A percentile compares a stretch with the other conserved stretches of the same genome.
Conservation (phyloP, 208 protist genomes). For the Naegleria fowleri region DNA sequence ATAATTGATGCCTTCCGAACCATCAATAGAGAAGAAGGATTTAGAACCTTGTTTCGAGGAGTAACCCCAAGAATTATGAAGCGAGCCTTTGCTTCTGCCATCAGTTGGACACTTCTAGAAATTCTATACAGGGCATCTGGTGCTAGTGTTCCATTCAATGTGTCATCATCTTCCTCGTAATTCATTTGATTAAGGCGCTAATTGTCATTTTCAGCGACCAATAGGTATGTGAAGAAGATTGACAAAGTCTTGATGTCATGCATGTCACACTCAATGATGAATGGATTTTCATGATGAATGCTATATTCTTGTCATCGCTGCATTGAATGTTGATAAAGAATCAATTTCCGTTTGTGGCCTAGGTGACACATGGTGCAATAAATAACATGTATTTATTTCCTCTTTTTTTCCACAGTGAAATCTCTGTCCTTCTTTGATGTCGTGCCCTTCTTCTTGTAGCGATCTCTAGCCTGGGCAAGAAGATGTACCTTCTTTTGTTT, state of each 20-base stretch:
- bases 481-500: neutral
- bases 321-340: too few relatives aligned
- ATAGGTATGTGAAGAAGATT: too few relatives aligned
- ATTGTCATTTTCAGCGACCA: too few relatives aligned
- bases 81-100: neutral
- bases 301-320: too few relatives aligned
- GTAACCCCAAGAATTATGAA: neutral
- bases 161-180: too few relatives aligned
- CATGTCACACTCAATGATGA: too few relatives aligned
- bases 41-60: neutral
- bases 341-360: too few relatives aligned
- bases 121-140: neutral
- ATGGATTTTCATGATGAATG: too few relatives aligned
- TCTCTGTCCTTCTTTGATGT: neutral
- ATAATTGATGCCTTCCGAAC: neutral
- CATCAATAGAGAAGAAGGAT: neutral
- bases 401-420: neutral
- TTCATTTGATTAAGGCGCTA: too few relatives aligned
- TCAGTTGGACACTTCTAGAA: neutral
- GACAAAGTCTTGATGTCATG: too few relatives aligned
- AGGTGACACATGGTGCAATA: too few relatives aligned
- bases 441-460: neutral
- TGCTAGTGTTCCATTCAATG: too few relatives aligned
- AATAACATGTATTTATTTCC: neutral
- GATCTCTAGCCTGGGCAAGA: neutral